These are phyloP conservation scores for Baudoinia panamericana DNA, from an alignment of 495 filamentous ascomycete species.

Conservation along the genomic window DNA sequence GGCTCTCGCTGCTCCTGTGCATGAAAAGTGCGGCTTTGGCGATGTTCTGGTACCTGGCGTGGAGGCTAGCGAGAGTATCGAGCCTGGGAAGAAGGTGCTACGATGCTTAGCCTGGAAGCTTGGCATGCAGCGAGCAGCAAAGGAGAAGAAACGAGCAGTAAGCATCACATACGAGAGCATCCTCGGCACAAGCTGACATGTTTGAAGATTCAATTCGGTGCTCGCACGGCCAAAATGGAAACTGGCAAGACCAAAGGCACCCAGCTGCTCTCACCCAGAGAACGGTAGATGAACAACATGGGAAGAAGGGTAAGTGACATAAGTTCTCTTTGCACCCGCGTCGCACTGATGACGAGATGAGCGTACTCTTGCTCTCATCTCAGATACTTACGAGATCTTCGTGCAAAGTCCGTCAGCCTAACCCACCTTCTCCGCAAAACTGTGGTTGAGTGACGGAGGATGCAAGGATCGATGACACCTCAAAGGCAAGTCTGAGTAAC, in stretches of 20 bases:
- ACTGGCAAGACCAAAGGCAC: constrained; percentile 30
- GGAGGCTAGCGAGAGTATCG: constrained; percentile 31
- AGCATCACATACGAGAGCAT: constrained; percentile 23
- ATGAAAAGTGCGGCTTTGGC: constrained; percentile 76
- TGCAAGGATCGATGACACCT: constrained; percentile 13
- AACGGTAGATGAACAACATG: no score
- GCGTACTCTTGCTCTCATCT: constrained; percentile 2
- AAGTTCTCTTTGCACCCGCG: not conserved
- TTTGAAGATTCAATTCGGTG: constrained; percentile 31
- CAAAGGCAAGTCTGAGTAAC: constrained; percentile 25
- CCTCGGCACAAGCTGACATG: not conserved
- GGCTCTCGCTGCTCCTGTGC: constrained; percentile 58
- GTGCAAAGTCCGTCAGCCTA: not conserved
- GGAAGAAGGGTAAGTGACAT: no score
- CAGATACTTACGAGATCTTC: constrained; percentile 21
- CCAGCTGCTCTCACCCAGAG: constrained; percentile 17
- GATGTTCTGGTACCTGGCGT: not conserved
- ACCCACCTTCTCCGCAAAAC: constrained; percentile 1
- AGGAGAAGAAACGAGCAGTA: constrained; percentile 82
- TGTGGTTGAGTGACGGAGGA: not conserved
- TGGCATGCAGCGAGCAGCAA: constrained; percentile 54
- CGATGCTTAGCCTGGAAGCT: constrained; percentile 64
- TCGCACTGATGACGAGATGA: constrained; percentile 11
- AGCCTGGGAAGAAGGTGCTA: constrained; percentile 69
- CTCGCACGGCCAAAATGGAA: constrained; percentile 34